Base-by-base conservation (phyloP, 768 basidiomycete species). In the Collybia nuda region DNA sequence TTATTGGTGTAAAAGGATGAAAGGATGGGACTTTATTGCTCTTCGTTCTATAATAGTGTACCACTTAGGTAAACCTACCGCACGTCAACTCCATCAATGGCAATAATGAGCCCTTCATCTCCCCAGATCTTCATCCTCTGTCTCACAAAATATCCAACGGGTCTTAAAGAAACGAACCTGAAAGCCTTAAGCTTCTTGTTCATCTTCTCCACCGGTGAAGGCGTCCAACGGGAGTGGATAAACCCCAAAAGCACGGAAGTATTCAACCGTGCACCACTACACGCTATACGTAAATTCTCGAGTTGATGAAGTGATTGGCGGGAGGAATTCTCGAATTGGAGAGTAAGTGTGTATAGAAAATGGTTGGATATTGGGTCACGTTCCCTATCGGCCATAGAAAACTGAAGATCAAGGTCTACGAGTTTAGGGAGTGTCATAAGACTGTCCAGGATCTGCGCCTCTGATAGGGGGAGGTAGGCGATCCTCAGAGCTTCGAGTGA, bases 401-500 rank as follows among this genome's bases (percentile, higher is more conserved):
- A 71, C 4, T 67, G 62, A 29, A 79, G 54, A 24, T 66, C 63
- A 41, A 77, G 56, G 29, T 57, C 50, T 9, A 52, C 59, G 22
- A 76, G 52, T 5, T 50, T 45, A 15, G 70, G 65, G 15, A 74
- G 47, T 17, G 54, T 54, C 23, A 51, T 44, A n/a, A 79, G 52
- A 47, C 62, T 68, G 21, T 61, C 57, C 18, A 72, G 28, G 9
- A 75, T 49, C 35, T 71, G 59, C 28, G 42, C 44, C 47, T 72
- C 70, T 15, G 64, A 60, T 40, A 76, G 36, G 6, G 75, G 76
- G 35, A 77, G 63, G 50, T 75, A 76, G 11, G 64, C 55, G 5
- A 79, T 53, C 26, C 54, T 58, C 41, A 79, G 64, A 14, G 56
- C 51, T 17, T 56, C 55, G 5, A 77, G 62, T 36, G 69, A 62